Evolutionary conservation across 1,284 basidiomycete species (phyloP).

Genomic region (Phellinidium pouzarii): DNA sequence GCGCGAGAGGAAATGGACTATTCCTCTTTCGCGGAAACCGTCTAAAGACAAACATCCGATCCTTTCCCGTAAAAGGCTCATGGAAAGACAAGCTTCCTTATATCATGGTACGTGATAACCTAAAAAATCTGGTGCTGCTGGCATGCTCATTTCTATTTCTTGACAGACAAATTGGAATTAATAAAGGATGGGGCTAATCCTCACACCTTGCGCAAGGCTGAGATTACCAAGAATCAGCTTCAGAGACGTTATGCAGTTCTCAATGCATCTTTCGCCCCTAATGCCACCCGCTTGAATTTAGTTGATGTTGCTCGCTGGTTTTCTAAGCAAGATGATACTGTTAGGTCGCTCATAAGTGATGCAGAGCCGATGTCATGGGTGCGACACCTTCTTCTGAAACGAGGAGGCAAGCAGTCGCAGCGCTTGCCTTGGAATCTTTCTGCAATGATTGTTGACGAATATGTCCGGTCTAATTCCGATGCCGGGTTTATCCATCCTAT

Average conservation of each 20-base stretch:
- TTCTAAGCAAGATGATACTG: constrained; percentile 35
- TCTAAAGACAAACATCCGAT: constrained; percentile 45
- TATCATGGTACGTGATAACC: constrained; percentile 36
- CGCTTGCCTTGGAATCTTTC: constrained; percentile 50
- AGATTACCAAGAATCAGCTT: constrained; percentile 59
- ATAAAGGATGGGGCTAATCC: constrained; percentile 45
- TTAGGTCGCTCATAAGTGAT: constrained; percentile 45
- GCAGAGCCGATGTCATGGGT: constrained; percentile 67
- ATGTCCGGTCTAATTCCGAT: constrained; percentile 34
- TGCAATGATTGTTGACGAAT: constrained; percentile 62
- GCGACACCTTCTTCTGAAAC: constrained; percentile 51
- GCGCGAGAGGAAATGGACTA: constrained; percentile 51
- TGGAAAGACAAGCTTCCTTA: constrained; percentile 44
- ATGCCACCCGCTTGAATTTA: constrained; percentile 35
- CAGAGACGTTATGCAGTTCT: constrained; percentile 54
- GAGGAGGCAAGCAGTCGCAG: constrained; percentile 21
- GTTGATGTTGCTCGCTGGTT: constrained; percentile 54
- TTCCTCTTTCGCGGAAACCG: constrained; percentile 52
- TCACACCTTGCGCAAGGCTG: constrained; percentile 55
- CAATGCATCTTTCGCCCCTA: constrained; percentile 32
- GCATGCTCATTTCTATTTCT: constrained; percentile 17
- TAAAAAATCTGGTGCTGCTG: background rate
- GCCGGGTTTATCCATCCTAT: constrained; percentile 40
- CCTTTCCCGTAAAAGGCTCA: constrained; percentile 33
- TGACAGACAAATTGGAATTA: constrained; percentile 48